Base-by-base conservation (phyloP, 257 asterid species). In the Craterostigma plantagineum region DNA sequence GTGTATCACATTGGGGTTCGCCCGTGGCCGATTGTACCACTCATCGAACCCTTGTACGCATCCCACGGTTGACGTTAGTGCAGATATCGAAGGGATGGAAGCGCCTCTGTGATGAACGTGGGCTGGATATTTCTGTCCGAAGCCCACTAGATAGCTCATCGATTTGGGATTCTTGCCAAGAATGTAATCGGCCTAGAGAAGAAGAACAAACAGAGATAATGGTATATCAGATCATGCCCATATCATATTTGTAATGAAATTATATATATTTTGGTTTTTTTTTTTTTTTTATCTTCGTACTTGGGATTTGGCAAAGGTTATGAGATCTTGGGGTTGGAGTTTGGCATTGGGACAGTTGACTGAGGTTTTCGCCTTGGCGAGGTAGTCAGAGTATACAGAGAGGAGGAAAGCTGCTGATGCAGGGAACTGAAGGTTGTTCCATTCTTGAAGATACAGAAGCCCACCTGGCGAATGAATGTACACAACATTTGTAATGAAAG, bases 101-200 rank as follows among this genome's bases (percentile, higher is more conserved):
- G 94, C 94, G 10, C 68, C 82, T 43, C 93, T 56, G 45, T 86
- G 97, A 68, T 86, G 97, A 62, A 81, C 81, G 40, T 77, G 66
- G 17, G 52, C 42, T 1, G 97, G 92, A 34, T 73, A 69, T 11
- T 45, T 44, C 0, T 49, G 50, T 6, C 94, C 94, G 30, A 68
- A 72, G 9, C 97, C 94, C 0, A 86, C 93, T 52, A 86, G 35
- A 68, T 86, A 81, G 67, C 94, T 81, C 40, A 66, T 7, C 10
- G 71, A 67, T 71, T 62, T 62, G 0, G 97, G 93, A 48, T 86
- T 86, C 53, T 75, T 57, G 16, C 97, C 93, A 57, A 86, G 13
- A 7, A 86, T 81, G 53, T 81, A 75, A 41, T 67, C 93, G 51
- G 69, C 81, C 52, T 23, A 23, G 30, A 23, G 30, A 23, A 23